These are phyloP conservation scores for Tylopilus rubrobrunneus DNA, from an alignment of 768 basidiomycete species.

Conservation along the genomic window DNA sequence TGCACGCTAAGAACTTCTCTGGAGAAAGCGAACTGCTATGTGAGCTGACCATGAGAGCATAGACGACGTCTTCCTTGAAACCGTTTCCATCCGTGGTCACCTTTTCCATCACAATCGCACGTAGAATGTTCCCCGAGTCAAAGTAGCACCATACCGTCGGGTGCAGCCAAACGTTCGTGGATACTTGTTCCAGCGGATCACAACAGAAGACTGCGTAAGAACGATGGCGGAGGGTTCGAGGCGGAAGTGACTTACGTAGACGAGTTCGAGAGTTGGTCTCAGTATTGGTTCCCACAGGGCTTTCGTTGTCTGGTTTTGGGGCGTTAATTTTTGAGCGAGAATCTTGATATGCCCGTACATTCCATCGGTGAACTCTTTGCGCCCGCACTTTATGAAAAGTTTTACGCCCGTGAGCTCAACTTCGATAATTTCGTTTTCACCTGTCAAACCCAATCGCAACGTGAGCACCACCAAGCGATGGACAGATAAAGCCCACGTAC, in stretches of 20 bases:
- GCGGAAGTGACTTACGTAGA: slow-evolving; percentile 29
- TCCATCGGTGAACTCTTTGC: slow-evolving; percentile 53
- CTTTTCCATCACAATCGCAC: slow-evolving; percentile 52
- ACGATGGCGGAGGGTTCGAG: slow-evolving; percentile 17
- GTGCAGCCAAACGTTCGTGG: slow-evolving; percentile 59
- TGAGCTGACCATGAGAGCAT: slow-evolving; percentile 56
- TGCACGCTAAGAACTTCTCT: neutral
- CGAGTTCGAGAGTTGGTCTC: slow-evolving; percentile 21
- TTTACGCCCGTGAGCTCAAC: slow-evolving; percentile 59
- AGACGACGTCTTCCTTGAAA: slow-evolving; percentile 44
- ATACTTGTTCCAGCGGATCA: slow-evolving; percentile 65
- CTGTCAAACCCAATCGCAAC: slow-evolving; percentile 38
- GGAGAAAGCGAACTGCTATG: neutral
- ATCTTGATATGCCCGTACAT: slow-evolving; percentile 61
- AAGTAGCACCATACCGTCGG: slow-evolving; percentile 56
- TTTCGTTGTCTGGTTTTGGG: neutral
- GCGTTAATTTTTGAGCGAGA: slow-evolving; percentile 35
- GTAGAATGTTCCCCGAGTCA: slow-evolving; percentile 52
- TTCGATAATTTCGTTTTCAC: slow-evolving; percentile 56
- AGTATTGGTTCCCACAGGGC: slow-evolving; percentile 4
- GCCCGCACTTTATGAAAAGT: slow-evolving; percentile 40
- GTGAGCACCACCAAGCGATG: neutral
- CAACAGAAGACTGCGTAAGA: slow-evolving; percentile 70
- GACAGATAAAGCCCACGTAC: slow-evolving; percentile 13
- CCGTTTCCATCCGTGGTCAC: slow-evolving; percentile 24